A percentile compares a stretch with the other conserved stretches of the same genome.
These are phyloP conservation scores for Pugionium dolabratum DNA, from an alignment of 345 rosid species.

Conservation along the genomic window DNA sequence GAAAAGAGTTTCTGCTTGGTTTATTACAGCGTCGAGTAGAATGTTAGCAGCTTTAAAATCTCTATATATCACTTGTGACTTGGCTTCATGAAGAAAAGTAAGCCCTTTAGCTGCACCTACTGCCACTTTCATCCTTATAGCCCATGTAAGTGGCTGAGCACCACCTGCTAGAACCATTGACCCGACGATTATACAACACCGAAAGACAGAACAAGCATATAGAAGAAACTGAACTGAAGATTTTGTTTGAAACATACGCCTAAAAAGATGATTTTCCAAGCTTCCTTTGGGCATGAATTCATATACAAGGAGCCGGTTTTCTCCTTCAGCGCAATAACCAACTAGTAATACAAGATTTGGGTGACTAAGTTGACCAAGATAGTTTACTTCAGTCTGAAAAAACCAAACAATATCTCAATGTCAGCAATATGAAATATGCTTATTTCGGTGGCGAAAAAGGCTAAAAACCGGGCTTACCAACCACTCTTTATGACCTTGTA, in stretches of 20 bases:
- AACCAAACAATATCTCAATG: constrained; percentile 16
- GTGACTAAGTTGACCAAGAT: constrained; percentile 92
- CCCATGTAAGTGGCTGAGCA: constrained; percentile 92
- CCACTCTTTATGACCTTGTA: constrained; percentile 99
- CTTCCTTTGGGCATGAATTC: constrained; percentile 98
- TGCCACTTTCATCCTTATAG: constrained; percentile 86
- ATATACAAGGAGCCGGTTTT: constrained; percentile 81
- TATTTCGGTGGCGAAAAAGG: not conserved
- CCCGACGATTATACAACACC: not conserved
- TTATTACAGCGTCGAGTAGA: constrained; percentile 76
- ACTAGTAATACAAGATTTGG: constrained; percentile 81
- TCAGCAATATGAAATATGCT: not conserved
- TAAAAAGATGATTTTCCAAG: constrained; percentile 78
- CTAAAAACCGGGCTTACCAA: constrained; percentile 71
- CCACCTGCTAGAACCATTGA: constrained; percentile 64
- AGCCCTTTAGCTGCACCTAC: constrained; percentile 96
- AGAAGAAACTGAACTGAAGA: constrained; percentile 9
- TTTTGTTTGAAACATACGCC: constrained; percentile 32
- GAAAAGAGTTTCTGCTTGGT: constrained; percentile 22
- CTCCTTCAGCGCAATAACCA: constrained; percentile 84
- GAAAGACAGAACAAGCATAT: not conserved
- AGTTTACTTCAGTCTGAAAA: constrained; percentile 88
- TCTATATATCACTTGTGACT: constrained; percentile 93
- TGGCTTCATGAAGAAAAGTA: constrained; percentile 85
- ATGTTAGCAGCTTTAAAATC: constrained; percentile 97